Percentiles rank a stretch among this genome's conserved stretches.
Conservation (phyloP, 805 yeast genomes). For the Sungouiella blattae region DNA sequence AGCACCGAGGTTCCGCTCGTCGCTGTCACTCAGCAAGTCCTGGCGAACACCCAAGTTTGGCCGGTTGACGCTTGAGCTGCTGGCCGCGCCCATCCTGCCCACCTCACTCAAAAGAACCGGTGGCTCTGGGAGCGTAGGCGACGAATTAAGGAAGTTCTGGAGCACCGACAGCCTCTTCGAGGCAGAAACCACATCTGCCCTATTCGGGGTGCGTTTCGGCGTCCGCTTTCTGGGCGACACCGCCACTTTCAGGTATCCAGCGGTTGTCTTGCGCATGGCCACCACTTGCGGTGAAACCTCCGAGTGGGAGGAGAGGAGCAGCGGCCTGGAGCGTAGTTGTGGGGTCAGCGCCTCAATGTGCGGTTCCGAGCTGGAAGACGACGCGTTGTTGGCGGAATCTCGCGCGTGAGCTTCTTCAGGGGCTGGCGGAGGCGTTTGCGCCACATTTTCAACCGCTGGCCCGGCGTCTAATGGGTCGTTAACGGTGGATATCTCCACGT, state of each 20-base stretch:
- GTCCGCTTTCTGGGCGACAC: slow-evolving; percentile 23
- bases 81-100: slow-evolving; percentile 14
- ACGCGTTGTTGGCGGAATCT: slow-evolving; percentile 9
- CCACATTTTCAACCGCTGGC: neutral
- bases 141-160: slow-evolving; percentile 34
- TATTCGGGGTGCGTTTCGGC: slow-evolving; percentile 6
- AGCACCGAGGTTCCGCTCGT: neutral
- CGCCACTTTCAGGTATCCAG: slow-evolving; percentile 1
- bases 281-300: slow-evolving; percentile 2
- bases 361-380: slow-evolving; percentile 9
- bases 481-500: slow-evolving; percentile 55
- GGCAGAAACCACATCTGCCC: no score
- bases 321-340: slow-evolving; percentile 17
- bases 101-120: slow-evolving; percentile 38
- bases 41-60: slow-evolving; percentile 3
- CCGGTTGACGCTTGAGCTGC: slow-evolving; percentile 12
- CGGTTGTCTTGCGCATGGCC: slow-evolving; percentile 3
- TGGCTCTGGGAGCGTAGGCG: slow-evolving; percentile 44
- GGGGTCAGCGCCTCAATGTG: slow-evolving; percentile 27
- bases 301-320: neutral
- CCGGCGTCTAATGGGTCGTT: slow-evolving; percentile 35
- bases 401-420: neutral
- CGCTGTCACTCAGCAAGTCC: neutral
- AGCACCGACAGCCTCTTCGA: slow-evolving; percentile 27
- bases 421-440: slow-evolving; percentile 2